A percentile compares a stretch with the other conserved stretches of the same genome.
phyloP scores from a whole-genome alignment of 2,329 filamentous ascomycete genomes.

The Penicillium sp. region DNA sequence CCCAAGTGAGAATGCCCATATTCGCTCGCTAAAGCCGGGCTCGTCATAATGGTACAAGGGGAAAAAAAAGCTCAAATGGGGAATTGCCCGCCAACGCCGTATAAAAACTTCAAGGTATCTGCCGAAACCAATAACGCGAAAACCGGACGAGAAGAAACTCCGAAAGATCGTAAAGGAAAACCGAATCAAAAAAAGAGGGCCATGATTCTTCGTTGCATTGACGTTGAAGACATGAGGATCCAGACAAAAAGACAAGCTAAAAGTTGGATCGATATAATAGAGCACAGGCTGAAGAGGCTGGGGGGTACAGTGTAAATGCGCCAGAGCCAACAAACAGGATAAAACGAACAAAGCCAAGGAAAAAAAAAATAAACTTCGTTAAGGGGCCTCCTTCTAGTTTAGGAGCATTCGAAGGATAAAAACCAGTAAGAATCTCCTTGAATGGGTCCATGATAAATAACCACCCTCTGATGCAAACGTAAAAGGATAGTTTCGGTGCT shows the following conservation, averaged over 20 bases:
- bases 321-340: slow-evolving; percentile 13
- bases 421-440: slow-evolving; percentile 8
- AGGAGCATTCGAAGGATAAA: slow-evolving; percentile 20
- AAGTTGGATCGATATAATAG: slow-evolving; percentile 14
- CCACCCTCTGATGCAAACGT: slow-evolving; percentile 15
- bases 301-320: slow-evolving; percentile 16
- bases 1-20: background rate
- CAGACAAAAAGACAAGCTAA: slow-evolving; percentile 25
- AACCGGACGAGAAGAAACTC: slow-evolving; percentile 5
- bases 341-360: background rate
- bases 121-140: background rate
- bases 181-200: slow-evolving; percentile 21
- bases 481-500: background rate
- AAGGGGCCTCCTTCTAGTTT: slow-evolving; percentile 19
- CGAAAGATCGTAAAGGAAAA: slow-evolving; percentile 14
- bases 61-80: background rate
- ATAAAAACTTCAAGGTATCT: slow-evolving; percentile 5
- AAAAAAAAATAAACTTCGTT: background rate
- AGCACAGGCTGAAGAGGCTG: slow-evolving; percentile 14
- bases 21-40: background rate
- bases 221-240: slow-evolving; percentile 34
- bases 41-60: slow-evolving; percentile 7
- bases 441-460: slow-evolving; percentile 18
- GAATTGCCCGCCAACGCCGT: slow-evolving; percentile 3
- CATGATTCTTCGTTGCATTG: slow-evolving; percentile 43